Evolutionary conservation across 2,329 filamentous ascomycete species (phyloP).

Genomic region (Zymoseptoria pseudotritici): DNA sequence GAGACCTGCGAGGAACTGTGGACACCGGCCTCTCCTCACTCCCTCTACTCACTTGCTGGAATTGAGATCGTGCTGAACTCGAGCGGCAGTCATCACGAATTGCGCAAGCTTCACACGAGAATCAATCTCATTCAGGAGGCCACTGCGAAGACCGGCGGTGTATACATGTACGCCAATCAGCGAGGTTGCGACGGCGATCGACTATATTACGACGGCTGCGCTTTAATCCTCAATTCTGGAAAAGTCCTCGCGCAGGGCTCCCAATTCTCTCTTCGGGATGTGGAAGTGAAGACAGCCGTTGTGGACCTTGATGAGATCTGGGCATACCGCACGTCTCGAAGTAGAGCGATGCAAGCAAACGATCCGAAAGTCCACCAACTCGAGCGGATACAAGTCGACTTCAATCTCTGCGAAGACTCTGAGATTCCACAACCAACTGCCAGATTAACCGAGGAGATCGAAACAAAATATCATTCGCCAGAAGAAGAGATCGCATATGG

Average conservation of each 20-base stretch:
- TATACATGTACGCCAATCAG: constrained; percentile 59
- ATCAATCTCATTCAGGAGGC: constrained; percentile 60
- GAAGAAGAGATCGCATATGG: constrained; percentile 62
- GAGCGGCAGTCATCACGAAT: constrained; percentile 59
- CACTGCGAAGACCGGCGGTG: constrained; percentile 54
- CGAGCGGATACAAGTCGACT: constrained; percentile 37
- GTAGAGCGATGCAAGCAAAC: constrained; percentile 53
- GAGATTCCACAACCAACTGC: constrained; percentile 20
- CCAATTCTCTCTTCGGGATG: constrained; percentile 56
- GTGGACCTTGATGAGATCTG: constrained; percentile 63
- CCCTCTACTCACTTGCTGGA: constrained; percentile 58
- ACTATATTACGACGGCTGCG: constrained; percentile 55
- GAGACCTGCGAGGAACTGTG: constrained; percentile 66
- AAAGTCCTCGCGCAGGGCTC: constrained; percentile 57
- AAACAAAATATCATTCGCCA: constrained; percentile 50
- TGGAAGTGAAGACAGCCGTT: constrained; percentile 49
- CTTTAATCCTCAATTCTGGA: constrained; percentile 57
- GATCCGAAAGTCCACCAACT: constrained; percentile 39
- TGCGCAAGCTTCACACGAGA: constrained; percentile 57
- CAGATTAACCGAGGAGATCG: constrained; percentile 38
- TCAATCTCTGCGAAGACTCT: constrained; percentile 32
- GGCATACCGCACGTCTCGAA: constrained; percentile 49
- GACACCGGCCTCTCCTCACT: constrained; percentile 51
- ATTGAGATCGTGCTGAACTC: constrained; percentile 57
- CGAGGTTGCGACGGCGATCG: constrained; percentile 51